These are phyloP conservation scores for Neurospora discreta DNA, from an alignment of 495 filamentous ascomycete genomes.

Conservation along the genomic window DNA sequence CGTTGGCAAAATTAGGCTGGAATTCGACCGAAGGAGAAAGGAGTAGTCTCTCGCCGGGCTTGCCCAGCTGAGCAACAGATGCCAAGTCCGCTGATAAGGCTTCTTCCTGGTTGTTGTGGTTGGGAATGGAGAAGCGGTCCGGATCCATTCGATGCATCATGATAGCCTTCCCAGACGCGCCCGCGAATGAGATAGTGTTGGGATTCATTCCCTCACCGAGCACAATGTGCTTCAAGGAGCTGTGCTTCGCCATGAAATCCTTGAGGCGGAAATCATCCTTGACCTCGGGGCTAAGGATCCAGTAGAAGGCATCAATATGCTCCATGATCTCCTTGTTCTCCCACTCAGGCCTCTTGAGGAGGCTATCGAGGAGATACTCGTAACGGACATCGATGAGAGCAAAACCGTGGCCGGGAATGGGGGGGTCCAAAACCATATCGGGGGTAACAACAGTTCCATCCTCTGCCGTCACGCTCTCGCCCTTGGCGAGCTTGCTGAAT, in stretches of 20 bases:
- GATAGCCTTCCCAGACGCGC: constrained; percentile 48
- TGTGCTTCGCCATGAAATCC: constrained; percentile 54
- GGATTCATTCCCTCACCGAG: constrained; percentile 59
- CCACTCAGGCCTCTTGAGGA: constrained; percentile 69
- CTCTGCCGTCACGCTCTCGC: constrained; percentile 39
- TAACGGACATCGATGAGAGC: constrained; percentile 73
- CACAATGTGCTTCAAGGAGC: constrained; percentile 59
- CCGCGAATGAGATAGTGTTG: constrained; percentile 58
- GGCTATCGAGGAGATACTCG: constrained; percentile 49
- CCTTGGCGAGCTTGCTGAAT: constrained; percentile 40
- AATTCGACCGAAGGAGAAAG: constrained; percentile 55
- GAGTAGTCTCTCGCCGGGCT: constrained; percentile 37
- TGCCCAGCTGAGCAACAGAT: constrained; percentile 14
- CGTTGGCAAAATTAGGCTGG: constrained; percentile 35
- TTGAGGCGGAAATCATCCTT: constrained; percentile 46
- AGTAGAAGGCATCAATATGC: constrained; percentile 59
- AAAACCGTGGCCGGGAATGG: constrained; percentile 40
- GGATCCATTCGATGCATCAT: constrained; percentile 60
- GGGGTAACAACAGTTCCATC: constrained; percentile 46
- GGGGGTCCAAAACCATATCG: constrained; percentile 37
- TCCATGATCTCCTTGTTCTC: constrained; percentile 48
- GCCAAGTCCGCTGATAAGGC: constrained; percentile 2
- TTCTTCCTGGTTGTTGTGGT: constrained; percentile 38
- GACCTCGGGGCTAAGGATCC: constrained; percentile 68
- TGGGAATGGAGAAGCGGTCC: constrained; percentile 54